Base-by-base conservation (phyloP, 2,329 filamentous ascomycete genomes). In the Trichoderma semiorbis region DNA sequence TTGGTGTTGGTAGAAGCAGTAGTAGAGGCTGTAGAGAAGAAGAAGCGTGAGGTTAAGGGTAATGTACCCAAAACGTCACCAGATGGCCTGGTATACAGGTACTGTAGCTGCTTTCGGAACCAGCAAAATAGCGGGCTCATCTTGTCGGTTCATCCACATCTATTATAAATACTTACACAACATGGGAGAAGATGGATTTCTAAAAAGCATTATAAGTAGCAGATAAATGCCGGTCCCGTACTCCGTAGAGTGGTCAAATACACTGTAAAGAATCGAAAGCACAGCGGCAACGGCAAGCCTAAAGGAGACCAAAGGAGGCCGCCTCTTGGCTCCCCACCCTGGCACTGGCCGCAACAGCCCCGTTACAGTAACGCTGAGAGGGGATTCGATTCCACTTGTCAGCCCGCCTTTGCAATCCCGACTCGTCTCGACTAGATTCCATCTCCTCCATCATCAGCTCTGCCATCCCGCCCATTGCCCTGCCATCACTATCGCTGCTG, bases 331-430 rank as follows among this genome's bases (percentile, higher is more conserved):
- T n/a, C 58, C 57, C 36, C 57, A 50, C 67, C 34, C 67, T 32
- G 36, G 50, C 50, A 34, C 32, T 34, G 32, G 32, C 32, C 30
- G 61, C 69, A 36, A 66, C 69, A 55, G 50, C 63, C 60, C 69
- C 61, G 34, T 71, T 34, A 50, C 32, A 43, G 32, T 71, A 47
- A 61, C 50, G 58, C 55, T 60, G 57, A 47, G 67, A 53, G 67
- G 65, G 66, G 67, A 69, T 69, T 69, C 66, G 66, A 69, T 69
- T 69, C 67, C 67, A 69, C 67, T 69, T 69, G 67, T 69, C 67
- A 69, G 57, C 67, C 67, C 67, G 57, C 67, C 67, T 69, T 61
- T 69, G 66, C 67, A 50, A 69, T 61, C 66, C 66, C 66, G 43
- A 50, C 43, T 50, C 43, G 43, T 5, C 63, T 39, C 36, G 36